Percentiles rank a stretch among this genome's conserved stretches.
phyloP scores from a whole-genome alignment of 1,284 basidiomycete species.

The Meira nashicola region DNA sequence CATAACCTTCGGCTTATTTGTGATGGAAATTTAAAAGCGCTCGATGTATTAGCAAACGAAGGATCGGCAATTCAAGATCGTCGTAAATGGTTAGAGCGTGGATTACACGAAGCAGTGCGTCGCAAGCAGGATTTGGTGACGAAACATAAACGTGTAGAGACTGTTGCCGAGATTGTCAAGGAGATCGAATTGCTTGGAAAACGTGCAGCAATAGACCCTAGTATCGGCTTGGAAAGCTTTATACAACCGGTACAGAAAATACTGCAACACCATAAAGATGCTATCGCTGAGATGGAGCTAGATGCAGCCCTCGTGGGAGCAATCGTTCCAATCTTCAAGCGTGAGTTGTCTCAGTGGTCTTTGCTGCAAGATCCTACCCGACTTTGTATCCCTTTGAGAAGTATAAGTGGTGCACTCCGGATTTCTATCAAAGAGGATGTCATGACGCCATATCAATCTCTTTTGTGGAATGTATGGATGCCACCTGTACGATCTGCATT shows the following conservation, averaged over 20 bases:
- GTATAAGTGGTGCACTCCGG: constrained; percentile 67
- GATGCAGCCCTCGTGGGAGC: constrained; percentile 91
- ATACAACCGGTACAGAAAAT: constrained; percentile 9
- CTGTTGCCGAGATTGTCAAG: constrained; percentile 23
- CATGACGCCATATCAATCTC: constrained; percentile 92
- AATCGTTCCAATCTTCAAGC: constrained; percentile 69
- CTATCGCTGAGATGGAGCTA: constrained; percentile 16
- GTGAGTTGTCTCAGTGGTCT: constrained; percentile 66
- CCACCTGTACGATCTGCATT: constrained; percentile 77
- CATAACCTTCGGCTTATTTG: constrained; percentile 86
- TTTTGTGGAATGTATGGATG: constrained; percentile 91
- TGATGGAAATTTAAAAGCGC: constrained; percentile 72
- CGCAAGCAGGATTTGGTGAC: constrained; percentile 5
- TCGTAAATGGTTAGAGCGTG: constrained; percentile 63
- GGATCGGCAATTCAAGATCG: constrained; percentile 75
- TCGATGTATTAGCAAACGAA: constrained; percentile 82
- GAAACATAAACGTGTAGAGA: constrained; percentile 19
- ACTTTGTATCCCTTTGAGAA: constrained; percentile 60
- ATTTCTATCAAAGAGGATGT: constrained; percentile 53
- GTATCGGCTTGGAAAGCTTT: not conserved
- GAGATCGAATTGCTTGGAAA: constrained; percentile 20
- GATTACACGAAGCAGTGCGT: constrained; percentile 61
- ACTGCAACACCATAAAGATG: constrained; percentile 9
- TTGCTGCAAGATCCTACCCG: constrained; percentile 67
- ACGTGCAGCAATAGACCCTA: not conserved